Conservation (phyloP, 176 grass and related monocot species). For the Olyra latifolia region DNA sequence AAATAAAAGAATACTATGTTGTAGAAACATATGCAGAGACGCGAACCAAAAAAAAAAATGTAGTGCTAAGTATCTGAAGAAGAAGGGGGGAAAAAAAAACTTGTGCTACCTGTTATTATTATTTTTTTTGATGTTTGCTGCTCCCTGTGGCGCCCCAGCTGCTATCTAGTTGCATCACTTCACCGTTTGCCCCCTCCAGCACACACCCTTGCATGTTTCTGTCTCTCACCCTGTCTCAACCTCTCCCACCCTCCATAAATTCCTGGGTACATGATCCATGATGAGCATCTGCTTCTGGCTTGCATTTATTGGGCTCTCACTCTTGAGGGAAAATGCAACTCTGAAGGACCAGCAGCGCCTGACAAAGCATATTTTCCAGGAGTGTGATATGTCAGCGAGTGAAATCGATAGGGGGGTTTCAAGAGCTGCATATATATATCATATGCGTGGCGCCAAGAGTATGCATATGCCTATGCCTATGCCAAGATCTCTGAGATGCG, state of each 20-base stretch:
- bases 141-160: constrained; percentile 22
- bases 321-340: constrained; percentile 41
- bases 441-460: constrained; percentile 19
- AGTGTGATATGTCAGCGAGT: constrained; percentile 43
- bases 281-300: constrained; percentile 35
- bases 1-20: neutral
- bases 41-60: neutral
- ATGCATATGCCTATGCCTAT: constrained; percentile 16
- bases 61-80: neutral
- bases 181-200: constrained; percentile 32
- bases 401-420: constrained; percentile 21
- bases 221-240: constrained; percentile 13
- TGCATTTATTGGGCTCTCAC: constrained; percentile 58
- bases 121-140: constrained; percentile 24
- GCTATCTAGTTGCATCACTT: constrained; percentile 17
- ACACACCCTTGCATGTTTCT: constrained; percentile 34
- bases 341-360: constrained; percentile 48
- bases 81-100: neutral
- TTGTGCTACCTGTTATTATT: constrained; percentile 7
- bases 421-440: constrained; percentile 6
- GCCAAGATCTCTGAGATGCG: constrained; percentile 20
- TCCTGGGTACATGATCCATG: constrained; percentile 23
- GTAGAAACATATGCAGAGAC: neutral
- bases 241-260: constrained; percentile 31
- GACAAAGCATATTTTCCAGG: constrained; percentile 51